Percentiles rank a stretch among this genome's conserved stretches.
Conservation (phyloP, 75 land plant species). For the Picea sitchensis region DNA sequence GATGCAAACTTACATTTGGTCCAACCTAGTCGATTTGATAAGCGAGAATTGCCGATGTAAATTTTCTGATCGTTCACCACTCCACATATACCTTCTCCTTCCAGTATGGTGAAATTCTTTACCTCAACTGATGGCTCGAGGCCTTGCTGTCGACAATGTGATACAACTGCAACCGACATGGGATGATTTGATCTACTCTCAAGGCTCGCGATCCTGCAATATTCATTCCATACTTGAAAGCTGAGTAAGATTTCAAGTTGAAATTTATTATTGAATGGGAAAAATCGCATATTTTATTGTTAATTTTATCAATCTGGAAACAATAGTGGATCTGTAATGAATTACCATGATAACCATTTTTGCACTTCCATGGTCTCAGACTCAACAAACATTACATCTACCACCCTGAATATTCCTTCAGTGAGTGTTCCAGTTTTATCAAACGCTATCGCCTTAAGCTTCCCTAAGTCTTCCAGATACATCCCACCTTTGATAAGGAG, state of each 20-base stretch:
- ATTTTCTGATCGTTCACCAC: slow-evolving; percentile 53
- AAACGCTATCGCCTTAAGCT: slow-evolving; percentile 64
- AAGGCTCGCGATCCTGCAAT: slow-evolving; percentile 39
- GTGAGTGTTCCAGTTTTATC: slow-evolving; percentile 95
- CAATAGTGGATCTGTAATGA: background rate
- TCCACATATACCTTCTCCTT: slow-evolving; percentile 84
- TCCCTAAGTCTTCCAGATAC: slow-evolving; percentile 66
- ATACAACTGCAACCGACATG: slow-evolving; percentile 76
- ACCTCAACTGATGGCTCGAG: slow-evolving; percentile 58
- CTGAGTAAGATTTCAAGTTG: too few relatives aligned
- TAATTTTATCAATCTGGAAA: too few relatives aligned
- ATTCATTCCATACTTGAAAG: too few relatives aligned
- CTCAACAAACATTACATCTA: slow-evolving; percentile 29
- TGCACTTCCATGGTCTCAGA: slow-evolving; percentile 1
- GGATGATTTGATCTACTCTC: slow-evolving; percentile 95
- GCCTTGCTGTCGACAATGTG: slow-evolving; percentile 39
- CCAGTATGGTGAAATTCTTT: slow-evolving; percentile 59
- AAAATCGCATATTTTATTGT: too few relatives aligned
- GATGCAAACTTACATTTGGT: too few relatives aligned
- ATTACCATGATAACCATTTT: slow-evolving; percentile 70
- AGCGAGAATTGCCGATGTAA: slow-evolving; percentile 62
- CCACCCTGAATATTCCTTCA: slow-evolving; percentile 68
- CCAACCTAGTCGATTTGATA: slow-evolving; percentile 58
- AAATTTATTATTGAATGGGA: too few relatives aligned
- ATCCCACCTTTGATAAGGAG: slow-evolving; percentile 81